Evolutionary conservation across 208 protist genomes (phyloP), one percentile per base, ranked within the genome.

Genomic region (Trypanosoma lewisi): DNA sequence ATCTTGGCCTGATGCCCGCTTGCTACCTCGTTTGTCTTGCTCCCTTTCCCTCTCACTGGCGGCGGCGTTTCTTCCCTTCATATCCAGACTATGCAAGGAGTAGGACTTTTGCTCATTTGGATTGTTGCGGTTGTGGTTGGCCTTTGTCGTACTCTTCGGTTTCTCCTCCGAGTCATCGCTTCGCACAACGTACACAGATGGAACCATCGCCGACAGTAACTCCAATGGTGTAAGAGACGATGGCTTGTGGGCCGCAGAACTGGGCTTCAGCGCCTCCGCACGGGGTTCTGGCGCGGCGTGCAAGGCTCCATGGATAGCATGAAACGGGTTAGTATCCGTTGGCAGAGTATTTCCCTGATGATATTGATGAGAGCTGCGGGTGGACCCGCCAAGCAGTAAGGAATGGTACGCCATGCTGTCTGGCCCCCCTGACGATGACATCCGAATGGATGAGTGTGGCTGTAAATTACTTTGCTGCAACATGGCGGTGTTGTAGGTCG

Each of bases 181-280:
- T 31, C 70, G 63, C 48, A 89, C 86, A 37, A 87, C 77, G 54
- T 87, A 75, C 49, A 89, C 66, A 31, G 78, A 85, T 17, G 78
- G 75, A 25, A 93, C 86, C 55, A 89, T 89, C 45, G 74, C 82
- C 2, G 86, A 75, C 14, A 90, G 60, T 49, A 85, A 53, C 67
- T 77, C 36, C 45, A 86, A 34, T 36, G 34, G n/a, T 12, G 61
- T 34, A 27, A 56, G 60, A 34, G 31, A 5, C 27, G 0, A 12
- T 23, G 23, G 16, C 14, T 65, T 49, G 4, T 36, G 11, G 11
- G 39, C 9, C 19, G 55, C 12, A 21, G 25, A 4, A 11, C 48
- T 50, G n/a, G 11, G 12, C 3, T 27, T 42, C 4, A 23, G 23
- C 17, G 45, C 33, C n/a, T n/a, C 31, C 23, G 9, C 16, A 14